Evolutionary conservation across 169 alveolate genomes (phyloP), one percentile per base, ranked within the genome.

Genomic region (Eimeria brunetti): DNA sequence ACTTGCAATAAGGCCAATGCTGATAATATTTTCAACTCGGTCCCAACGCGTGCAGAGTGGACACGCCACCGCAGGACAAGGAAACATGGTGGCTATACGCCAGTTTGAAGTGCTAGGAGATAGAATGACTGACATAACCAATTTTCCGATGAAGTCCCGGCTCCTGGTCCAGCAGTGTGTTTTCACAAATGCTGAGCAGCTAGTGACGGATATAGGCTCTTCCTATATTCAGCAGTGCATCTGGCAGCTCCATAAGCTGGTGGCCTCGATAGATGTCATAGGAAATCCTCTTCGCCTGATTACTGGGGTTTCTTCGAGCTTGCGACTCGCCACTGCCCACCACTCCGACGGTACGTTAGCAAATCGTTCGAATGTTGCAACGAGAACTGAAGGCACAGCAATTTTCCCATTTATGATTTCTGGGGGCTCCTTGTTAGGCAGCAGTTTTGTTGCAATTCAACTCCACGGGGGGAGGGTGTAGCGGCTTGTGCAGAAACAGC

Each of bases 221-320:
- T 44, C 78, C 16, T 94, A 94, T 85, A 33, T 84, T 38, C 94
- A 84, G 62, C 96, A 94, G 67, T 89, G 96, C 71, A 69, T 84
- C 49, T 81, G 96, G 89, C 96, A 94, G 84, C 81, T 85, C 36
- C 94, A 84, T 84, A 84, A 85, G 41, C 90, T 94, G 38, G 83
- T 94, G 73, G 94, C 94, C 9, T 94, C 96, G 11, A 94, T 94
- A 41, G 96, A 94, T 38, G 89, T 94, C 75, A 41, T 94, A 41
- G 96, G 96, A 24, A 94, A 84, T 49, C 96, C 96, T 58, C 96
- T 94, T 20, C 84, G 85, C 46, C 78, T 94, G 18, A 71, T 94
- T 24, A 81, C 96, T 67, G 90, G 90, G 24, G 89, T 93, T 16
- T 93, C 96, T 30, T 88, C 96, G 27, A 88, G 96, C 75, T 60